phyloP scores from a whole-genome alignment of 2,329 filamentous ascomycete genomes.

The Aspergillus pseudoglaucus region DNA sequence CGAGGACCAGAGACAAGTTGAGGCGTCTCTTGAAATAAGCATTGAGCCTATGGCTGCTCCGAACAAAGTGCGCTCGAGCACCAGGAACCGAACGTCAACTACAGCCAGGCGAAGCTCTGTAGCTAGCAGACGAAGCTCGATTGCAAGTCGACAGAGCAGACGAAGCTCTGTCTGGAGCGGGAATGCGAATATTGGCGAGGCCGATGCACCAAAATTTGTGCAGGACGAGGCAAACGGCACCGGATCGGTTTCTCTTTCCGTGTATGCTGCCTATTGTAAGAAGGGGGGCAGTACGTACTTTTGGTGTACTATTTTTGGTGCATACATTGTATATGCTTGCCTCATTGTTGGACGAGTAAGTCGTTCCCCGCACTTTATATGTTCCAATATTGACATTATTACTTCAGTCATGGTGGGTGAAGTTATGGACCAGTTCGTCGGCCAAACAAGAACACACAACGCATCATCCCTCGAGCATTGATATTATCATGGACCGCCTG shows the following conservation, averaged over 20 bases:
- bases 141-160: constrained; percentile 6
- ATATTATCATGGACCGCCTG: background rate
- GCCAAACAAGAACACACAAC: background rate
- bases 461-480: constrained; percentile 1
- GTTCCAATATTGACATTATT: background rate
- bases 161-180: constrained; percentile 6
- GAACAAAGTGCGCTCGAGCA: background rate
- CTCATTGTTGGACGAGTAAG: constrained; percentile 48
- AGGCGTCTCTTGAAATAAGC: background rate
- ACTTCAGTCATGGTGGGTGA: constrained; percentile 42
- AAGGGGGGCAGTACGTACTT: constrained; percentile 58
- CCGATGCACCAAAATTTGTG: constrained; percentile 55
- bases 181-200: constrained; percentile 8
- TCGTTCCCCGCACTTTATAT: background rate
- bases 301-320: constrained; percentile 50
- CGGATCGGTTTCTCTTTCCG: constrained; percentile 59
- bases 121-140: constrained; percentile 36
- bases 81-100: background rate
- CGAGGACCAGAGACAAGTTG: background rate
- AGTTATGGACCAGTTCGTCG: constrained; percentile 39
- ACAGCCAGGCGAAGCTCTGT: constrained; percentile 20
- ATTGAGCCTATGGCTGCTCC: background rate
- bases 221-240: constrained; percentile 68
- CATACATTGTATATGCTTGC: constrained; percentile 52
- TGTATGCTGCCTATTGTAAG: constrained; percentile 63